Base-by-base conservation (phyloP, 257 asterid species). In the Avicennia marina region DNA sequence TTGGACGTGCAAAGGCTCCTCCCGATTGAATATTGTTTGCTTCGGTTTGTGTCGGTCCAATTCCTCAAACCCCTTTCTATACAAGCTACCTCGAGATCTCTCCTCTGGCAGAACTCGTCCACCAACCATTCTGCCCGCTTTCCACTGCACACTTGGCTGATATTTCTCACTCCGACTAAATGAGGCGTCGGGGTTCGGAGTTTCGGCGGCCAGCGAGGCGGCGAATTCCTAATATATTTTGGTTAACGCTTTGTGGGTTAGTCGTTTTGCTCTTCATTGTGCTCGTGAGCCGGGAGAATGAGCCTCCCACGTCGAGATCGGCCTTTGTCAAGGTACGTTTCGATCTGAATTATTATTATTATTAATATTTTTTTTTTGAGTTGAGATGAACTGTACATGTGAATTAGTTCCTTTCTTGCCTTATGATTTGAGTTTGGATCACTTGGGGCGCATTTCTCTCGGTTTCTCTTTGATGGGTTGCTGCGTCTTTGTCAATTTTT, bases 131-230 rank as follows among this genome's bases (percentile, higher is more conserved):
- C n/a, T n/a, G n/a, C n/a, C n/a, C n/a, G n/a, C n/a, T n/a, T n/a
- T n/a, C n/a, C n/a, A n/a, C n/a, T n/a, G n/a, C n/a, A n/a, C n/a
- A n/a, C n/a, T n/a, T n/a, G n/a, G n/a, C n/a, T n/a, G n/a, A n/a
- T n/a, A n/a, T n/a, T n/a, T n/a, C n/a, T 36, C 50, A 33, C 34
- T 16, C 38, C 58, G 3, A 58, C 44, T 47, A 62, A 51, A 89
- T 85, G 96, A 80, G 94, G 81, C 86, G 90, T 60, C 81, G 96
- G 47, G 87, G 90, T 17, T 52, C 85, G 17, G 95, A 89, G 56
- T 85, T 73, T 65, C 83, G 96, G 74, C 90, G 95, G 49, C 90
- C 90, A 11, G 85, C 41, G 71, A 49, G 90, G 78, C 90, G 94
- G 75, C 75, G 89, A 47, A 62, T 79, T 42, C 85, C 94, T 55